These are phyloP conservation scores for Prunus mongolica DNA, from an alignment of 306 rosid species.

Conservation along the genomic window DNA sequence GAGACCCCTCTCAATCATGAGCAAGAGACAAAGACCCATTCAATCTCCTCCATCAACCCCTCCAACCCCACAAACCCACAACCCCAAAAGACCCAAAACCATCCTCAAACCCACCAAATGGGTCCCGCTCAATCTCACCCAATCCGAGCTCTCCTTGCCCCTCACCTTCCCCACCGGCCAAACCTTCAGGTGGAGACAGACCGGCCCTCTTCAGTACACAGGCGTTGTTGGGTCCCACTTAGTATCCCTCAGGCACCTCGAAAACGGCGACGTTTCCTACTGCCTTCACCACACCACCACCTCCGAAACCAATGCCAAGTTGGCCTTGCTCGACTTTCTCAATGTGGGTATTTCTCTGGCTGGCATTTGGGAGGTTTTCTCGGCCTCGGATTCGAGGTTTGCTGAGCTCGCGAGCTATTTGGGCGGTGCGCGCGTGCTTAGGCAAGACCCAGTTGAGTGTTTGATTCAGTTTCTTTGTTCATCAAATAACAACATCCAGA, in stretches of 20 bases:
- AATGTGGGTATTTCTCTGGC: slow-evolving; percentile 59
- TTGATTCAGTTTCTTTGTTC: slow-evolving; percentile 89
- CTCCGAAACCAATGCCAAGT: slow-evolving; percentile 26
- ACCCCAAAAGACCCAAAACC: slow-evolving; percentile 31
- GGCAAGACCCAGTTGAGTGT: slow-evolving; percentile 94
- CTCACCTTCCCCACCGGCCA: slow-evolving; percentile 98
- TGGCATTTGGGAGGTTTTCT: slow-evolving; percentile 63
- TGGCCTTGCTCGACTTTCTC: slow-evolving; percentile 63
- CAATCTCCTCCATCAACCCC: slow-evolving; percentile 28
- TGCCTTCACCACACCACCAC: slow-evolving; percentile 43
- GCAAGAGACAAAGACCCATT: slow-evolving; percentile 38
- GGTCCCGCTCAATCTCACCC: slow-evolving; percentile 54
- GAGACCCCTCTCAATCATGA: slow-evolving; percentile 29
- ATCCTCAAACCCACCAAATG: slow-evolving; percentile 31
- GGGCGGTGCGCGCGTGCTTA: slow-evolving; percentile 77
- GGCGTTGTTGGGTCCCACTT: slow-evolving; percentile 78
- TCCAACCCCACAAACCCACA: slow-evolving; percentile 29
- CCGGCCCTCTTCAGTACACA: slow-evolving; percentile 65
- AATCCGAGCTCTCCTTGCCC: slow-evolving; percentile 66
- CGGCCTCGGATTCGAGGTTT: slow-evolving; percentile 63
- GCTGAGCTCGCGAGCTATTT: slow-evolving; percentile 51
- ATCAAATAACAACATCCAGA: slow-evolving; percentile 72
- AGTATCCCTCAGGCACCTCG: slow-evolving; percentile 62
- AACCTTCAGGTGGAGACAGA: slow-evolving; percentile 86
- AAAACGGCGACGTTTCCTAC: slow-evolving; percentile 64